Conservation (phyloP, 305 asterid genomes). For the Nicotiana rustica region DNA sequence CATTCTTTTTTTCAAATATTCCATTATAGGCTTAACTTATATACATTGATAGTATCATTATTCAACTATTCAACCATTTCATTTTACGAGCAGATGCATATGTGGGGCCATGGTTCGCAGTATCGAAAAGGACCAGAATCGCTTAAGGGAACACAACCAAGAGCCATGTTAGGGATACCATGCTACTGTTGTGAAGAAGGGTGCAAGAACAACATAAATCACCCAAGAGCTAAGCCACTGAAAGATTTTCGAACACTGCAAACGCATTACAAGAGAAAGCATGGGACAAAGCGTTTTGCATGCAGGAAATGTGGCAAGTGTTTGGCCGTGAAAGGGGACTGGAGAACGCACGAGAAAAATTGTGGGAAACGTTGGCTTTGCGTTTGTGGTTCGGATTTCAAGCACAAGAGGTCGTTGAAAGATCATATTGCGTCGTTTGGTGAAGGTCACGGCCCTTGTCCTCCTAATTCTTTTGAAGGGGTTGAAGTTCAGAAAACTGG, state of each 20-base stretch:
- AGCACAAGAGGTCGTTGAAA: constrained; percentile 87
- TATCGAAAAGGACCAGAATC: constrained; percentile 71
- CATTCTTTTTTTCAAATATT: background rate
- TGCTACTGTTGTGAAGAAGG: constrained; percentile 90
- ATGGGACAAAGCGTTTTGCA: constrained; percentile 60
- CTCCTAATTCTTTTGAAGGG: constrained; percentile 44
- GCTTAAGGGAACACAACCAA: constrained; percentile 81
- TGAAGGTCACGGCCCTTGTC: constrained; percentile 48
- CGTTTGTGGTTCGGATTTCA: constrained; percentile 80
- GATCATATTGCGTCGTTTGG: constrained; percentile 90
- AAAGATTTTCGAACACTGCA: constrained; percentile 92
- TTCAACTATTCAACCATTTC: background rate
- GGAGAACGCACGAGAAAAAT: constrained; percentile 85
- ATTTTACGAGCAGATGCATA: constrained; percentile 68
- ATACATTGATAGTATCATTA: background rate
- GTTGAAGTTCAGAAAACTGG: constrained; percentile 27
- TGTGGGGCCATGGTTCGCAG: constrained; percentile 98
- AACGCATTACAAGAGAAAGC: constrained; percentile 90
- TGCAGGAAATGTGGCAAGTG: constrained; percentile 81
- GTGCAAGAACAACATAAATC: constrained; percentile 85
- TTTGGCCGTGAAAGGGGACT: constrained; percentile 91
- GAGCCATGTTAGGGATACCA: constrained; percentile 85
- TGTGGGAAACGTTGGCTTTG: constrained; percentile 94
- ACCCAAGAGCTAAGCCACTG: constrained; percentile 84
- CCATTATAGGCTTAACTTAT: too few species aligned